These are phyloP conservation scores for Phragmites australis DNA, from an alignment of 176 grass and related monocot genomes.

Conservation along the genomic window DNA sequence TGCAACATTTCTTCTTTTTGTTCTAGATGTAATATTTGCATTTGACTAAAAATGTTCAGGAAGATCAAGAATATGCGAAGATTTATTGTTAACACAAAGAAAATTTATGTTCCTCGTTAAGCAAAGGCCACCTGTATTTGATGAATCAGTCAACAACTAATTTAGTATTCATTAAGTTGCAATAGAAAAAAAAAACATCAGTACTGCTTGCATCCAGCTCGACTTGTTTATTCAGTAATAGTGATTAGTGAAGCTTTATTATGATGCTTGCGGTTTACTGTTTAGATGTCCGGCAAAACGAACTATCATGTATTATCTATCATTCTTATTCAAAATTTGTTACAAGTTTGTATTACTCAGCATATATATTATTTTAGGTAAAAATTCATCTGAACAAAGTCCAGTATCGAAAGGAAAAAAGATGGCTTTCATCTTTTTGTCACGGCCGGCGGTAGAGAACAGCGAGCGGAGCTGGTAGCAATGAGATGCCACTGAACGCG, in stretches of 20 bases:
- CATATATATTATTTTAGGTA: background rate
- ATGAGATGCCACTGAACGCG: too few relatives aligned
- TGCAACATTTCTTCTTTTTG: background rate
- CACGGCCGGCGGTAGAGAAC: too few relatives aligned
- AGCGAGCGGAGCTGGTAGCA: too few relatives aligned
- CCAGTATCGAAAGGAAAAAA: background rate
- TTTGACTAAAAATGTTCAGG: background rate
- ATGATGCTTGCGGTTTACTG: background rate
- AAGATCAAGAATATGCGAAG: background rate
- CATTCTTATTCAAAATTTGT: background rate
- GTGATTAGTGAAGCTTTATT: background rate
- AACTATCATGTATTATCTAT: background rate
- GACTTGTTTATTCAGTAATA: background rate
- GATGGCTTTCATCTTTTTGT: background rate
- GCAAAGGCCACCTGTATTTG: background rate
- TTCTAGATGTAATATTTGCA: background rate
- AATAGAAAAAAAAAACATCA: background rate
- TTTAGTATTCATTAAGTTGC: background rate
- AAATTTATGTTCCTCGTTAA: background rate
- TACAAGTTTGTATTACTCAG: background rate
- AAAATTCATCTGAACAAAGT: background rate
- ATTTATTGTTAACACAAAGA: background rate
- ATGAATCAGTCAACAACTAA: background rate
- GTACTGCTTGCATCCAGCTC: background rate
- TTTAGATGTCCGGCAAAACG: background rate